Evolutionary conservation across 2,329 filamentous ascomycete species (phyloP), one percentile per base, ranked within the genome.

Genomic region (Dendryphion nanum): DNA sequence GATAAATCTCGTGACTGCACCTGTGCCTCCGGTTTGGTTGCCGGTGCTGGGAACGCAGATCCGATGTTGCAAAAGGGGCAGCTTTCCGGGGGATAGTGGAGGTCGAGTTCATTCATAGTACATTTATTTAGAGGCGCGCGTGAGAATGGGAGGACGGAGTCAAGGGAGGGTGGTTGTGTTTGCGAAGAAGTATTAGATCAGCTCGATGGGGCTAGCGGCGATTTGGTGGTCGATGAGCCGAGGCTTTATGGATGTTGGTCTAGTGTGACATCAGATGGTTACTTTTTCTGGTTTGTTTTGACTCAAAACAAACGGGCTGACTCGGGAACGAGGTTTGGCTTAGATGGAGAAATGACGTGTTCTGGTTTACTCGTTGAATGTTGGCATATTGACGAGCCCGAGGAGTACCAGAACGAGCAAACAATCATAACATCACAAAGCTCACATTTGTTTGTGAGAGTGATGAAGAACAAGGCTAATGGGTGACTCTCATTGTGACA

Each of bases 31-130:
- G 21, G 21, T 7, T 7, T 24, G n/a, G 21, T 24, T 7, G 21
- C 21, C 7, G n/a, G 7, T 7, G 21, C 2, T 26, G 23, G 23
- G 23, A 77, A 77, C 21, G 75, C 68, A 23, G 63, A 49, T 16
- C 77, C 72, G 45, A 82, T 82, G 40, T 59, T 70, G 67, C 79
- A 82, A 60, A 82, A 82, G 13, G 78, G 74, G 55, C 79, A 82
- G 28, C 58, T 32, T 19, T 68, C 56, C 2, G 52, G 41, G 5
- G 71, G 68, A 51, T 73, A 74, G 38, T 65, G 59, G 3, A 57
- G 51, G 26, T 63, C 59, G 4, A 50, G 43, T 47, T 60, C 58
- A 32, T 55, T 51, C 57, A 61, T 61, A 3, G 15, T 45, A 18
- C 10, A 18, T 10, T n/a, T n/a, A n/a, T n/a, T 4, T 23, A 5